Percentiles rank a stretch among this genome's conserved stretches.
Conservation (phyloP, 768 basidiomycete genomes). For the Naganishia randhawae region DNA sequence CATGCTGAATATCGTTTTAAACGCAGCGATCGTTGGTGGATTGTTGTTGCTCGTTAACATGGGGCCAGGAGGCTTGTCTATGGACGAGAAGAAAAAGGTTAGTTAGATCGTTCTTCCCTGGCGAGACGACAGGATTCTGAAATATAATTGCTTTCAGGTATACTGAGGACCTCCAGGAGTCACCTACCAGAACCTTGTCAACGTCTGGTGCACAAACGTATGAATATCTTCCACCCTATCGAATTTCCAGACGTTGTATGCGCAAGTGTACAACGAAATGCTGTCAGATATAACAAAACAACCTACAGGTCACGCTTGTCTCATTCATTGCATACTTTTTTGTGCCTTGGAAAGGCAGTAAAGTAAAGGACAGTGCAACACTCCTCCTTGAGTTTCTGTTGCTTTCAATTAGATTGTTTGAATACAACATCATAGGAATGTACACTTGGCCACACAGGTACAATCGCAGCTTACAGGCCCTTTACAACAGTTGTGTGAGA, state of each 20-base stretch:
- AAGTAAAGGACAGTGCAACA: too few species aligned
- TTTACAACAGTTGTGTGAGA: neutral
- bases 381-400: neutral
- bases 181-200: neutral
- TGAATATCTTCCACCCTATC: neutral
- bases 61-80: slow-evolving; percentile 94
- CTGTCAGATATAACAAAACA: neutral
- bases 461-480: neutral
- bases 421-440: neutral
- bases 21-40: slow-evolving; percentile 84
- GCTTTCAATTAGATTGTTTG: neutral
- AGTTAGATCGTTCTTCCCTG: neutral
- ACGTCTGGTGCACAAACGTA: neutral
- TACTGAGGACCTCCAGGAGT: neutral
- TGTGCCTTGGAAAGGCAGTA: too few species aligned
- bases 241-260: neutral
- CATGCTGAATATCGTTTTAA: neutral
- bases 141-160: neutral
- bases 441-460: neutral
- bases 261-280: neutral
- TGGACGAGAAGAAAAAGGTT: slow-evolving; percentile 99
- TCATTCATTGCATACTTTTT: neutral
- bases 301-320: neutral
- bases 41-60: slow-evolving; percentile 96
- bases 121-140: neutral